Base-by-base conservation (phyloP, 768 basidiomycete genomes). In the Rubroboletus satanas region DNA sequence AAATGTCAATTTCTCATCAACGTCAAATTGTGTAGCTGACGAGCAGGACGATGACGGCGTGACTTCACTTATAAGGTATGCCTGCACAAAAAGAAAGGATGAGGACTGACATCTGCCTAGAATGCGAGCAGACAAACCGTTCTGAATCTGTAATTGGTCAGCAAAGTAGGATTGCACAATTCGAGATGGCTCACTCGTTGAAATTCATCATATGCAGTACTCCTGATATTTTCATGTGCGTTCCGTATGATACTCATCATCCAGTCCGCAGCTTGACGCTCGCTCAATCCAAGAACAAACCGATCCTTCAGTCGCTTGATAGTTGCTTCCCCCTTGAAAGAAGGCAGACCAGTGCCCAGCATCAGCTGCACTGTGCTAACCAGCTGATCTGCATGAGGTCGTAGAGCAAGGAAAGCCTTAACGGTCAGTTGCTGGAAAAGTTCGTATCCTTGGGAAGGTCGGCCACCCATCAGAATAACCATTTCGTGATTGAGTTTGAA, bases 401-500 rank as follows among this genome's bases (percentile, higher is more conserved):
- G 85, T 55, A 97, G 87, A 3, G 96, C 92, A 41, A 99, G 83
- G 81, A 99, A 99, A 1, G 92, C 95, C 71, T 98, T 97, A 62
- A 98, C 85, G 4, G 91, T 92, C 35, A 99, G 82, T 66, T 91
- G 90, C 64, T 90, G 88, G 78, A 98, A 99, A 37, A 93, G 80
- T 52, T 88, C 86, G 72, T 96, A 99, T 18, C 97, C 97, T 72
- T 95, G 90, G 1, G 93, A 95, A 66, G 89, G 82, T 60, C 90
- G 81, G 10, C 97, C 97, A 46, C 97, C 97, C 97, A 99, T 99
- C 32, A 98, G 75, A 14, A 90, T 80, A 17, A 98, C 90, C 97
- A 99, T 99, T 71, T 99, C 97, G 69, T 98, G 95, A 56, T 93
- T 97, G 46, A 99, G 81, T 74, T 99, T 99, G 85, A 99, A 99